These are phyloP conservation scores for Phytophthora rubi DNA, from an alignment of 352 stramenopile species.

Conservation along the genomic window DNA sequence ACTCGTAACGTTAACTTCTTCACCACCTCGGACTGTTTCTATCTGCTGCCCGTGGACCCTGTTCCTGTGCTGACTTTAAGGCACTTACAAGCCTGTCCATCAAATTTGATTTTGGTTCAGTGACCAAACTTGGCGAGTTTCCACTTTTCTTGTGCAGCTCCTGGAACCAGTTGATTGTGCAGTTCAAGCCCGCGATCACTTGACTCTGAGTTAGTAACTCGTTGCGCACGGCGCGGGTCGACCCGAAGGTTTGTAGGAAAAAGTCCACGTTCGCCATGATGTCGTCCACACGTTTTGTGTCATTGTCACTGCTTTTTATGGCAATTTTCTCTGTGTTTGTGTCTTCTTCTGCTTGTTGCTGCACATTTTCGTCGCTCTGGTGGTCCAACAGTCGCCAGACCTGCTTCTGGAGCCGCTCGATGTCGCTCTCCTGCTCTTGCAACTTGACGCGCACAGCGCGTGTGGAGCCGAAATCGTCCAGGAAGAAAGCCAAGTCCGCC, in stretches of 20 bases:
- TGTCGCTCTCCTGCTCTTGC: slow-evolving; percentile 14
- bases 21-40: not conserved
- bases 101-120: not conserved
- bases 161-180: slow-evolving; percentile 5
- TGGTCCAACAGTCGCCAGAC: not conserved
- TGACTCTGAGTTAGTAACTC: not conserved
- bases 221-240: slow-evolving; percentile 5
- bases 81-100: not conserved
- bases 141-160: not conserved
- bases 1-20: not conserved
- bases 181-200: not conserved
- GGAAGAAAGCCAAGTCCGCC: slow-evolving; percentile 18
- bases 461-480: slow-evolving; percentile 25
- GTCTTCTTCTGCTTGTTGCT: not conserved
- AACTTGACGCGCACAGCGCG: slow-evolving; percentile 19
- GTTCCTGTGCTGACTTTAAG: not conserved
- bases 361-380: not conserved
- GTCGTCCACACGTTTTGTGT: slow-evolving; percentile 7
- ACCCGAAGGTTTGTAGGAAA: slow-evolving; percentile 14
- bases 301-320: not conserved
- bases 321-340: not conserved
- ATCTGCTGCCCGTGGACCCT: not conserved
- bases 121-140: not conserved
- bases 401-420: not conserved
- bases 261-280: slow-evolving; percentile 22